These are phyloP conservation scores for Sporothrix luriei DNA, from an alignment of 2,329 filamentous ascomycete genomes.

Conservation along the genomic window DNA sequence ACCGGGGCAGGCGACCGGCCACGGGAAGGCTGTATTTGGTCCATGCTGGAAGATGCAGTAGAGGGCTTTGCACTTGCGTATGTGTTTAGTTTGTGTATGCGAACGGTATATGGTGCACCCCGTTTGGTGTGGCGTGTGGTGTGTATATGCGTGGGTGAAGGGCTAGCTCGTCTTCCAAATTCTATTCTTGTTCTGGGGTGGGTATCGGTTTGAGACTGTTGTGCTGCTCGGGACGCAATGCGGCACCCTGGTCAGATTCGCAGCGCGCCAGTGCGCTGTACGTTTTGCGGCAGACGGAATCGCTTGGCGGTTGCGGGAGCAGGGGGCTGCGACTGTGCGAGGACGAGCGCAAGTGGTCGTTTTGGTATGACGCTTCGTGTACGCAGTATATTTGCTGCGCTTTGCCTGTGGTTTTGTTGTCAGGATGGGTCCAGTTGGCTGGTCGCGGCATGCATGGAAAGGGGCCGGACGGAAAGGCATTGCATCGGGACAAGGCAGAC, in stretches of 20 bases:
- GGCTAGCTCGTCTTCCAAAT: slow-evolving; percentile 25
- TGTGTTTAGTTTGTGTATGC: slow-evolving; percentile 21
- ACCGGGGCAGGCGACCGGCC: slow-evolving; percentile 66
- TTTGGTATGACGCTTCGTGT: slow-evolving; percentile 14
- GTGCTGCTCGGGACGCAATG: slow-evolving; percentile 24
- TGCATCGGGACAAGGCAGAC: slow-evolving; percentile 48
- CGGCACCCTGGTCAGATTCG: slow-evolving; percentile 29
- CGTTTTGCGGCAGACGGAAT: slow-evolving; percentile 9
- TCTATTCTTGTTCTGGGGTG: slow-evolving; percentile 30
- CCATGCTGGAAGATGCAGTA: slow-evolving; percentile 46
- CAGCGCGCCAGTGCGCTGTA: slow-evolving; percentile 37
- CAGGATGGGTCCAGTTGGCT: slow-evolving; percentile 5
- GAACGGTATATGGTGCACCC: slow-evolving; percentile 1
- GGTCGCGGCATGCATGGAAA: background rate
- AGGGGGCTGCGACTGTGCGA: background rate
- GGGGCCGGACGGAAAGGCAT: background rate
- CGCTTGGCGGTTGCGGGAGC: slow-evolving; percentile 22
- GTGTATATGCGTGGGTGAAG: slow-evolving; percentile 20
- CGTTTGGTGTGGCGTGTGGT: slow-evolving; percentile 23
- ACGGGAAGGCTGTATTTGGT: slow-evolving; percentile 54
- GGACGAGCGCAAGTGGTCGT: slow-evolving; percentile 18
- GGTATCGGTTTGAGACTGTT: slow-evolving; percentile 9
- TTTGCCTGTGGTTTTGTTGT: slow-evolving; percentile 15
- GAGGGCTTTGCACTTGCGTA: background rate
- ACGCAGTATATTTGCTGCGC: background rate